Conservation (phyloP, 1,284 basidiomycete species). For the Ustanciosporium gigantosporum region DNA sequence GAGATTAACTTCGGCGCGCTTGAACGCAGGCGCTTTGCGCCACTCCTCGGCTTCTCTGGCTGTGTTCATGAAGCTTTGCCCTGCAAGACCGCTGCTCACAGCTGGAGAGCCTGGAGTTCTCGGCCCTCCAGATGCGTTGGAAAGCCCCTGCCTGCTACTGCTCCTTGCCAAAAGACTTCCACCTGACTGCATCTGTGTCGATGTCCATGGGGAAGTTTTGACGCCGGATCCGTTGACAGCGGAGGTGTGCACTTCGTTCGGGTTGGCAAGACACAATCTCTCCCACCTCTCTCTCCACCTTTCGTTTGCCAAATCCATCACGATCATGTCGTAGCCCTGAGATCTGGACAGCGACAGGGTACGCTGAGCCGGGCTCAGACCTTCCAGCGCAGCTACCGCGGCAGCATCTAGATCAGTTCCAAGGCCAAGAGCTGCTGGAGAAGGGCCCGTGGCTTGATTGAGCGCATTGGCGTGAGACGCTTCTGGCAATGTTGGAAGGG, state of each 20-base stretch:
- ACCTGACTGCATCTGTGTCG: conserved; percentile 10
- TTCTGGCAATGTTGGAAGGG: conserved; percentile 52
- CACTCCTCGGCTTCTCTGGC: conserved; percentile 78
- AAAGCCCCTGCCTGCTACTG: conserved; percentile 39
- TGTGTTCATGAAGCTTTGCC: conserved; percentile 10
- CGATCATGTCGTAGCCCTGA: conserved; percentile 68
- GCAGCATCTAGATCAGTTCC: conserved; percentile 28
- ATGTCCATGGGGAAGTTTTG: conserved; percentile 3
- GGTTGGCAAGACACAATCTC: conserved; percentile 74
- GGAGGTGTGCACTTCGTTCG: conserved; percentile 26
- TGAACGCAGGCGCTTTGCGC: conserved; percentile 79
- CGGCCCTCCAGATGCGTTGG: conserved; percentile 7
- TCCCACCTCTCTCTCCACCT: conserved; percentile 87
- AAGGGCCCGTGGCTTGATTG: conserved; percentile 42
- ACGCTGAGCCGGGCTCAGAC: conserved; percentile 41
- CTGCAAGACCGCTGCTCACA: neutral
- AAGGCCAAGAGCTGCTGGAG: conserved; percentile 39
- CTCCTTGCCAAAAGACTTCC: conserved; percentile 36
- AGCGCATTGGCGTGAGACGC: conserved; percentile 56
- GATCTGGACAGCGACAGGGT: conserved; percentile 33
- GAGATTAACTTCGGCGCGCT: conserved; percentile 83
- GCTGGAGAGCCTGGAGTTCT: conserved; percentile 17
- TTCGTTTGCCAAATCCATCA: conserved; percentile 82
- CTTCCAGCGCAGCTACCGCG: conserved; percentile 37
- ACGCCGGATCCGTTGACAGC: conserved; percentile 4